Conservation (phyloP, 2,329 filamentous ascomycete species). For the Penicillium sp. region DNA sequence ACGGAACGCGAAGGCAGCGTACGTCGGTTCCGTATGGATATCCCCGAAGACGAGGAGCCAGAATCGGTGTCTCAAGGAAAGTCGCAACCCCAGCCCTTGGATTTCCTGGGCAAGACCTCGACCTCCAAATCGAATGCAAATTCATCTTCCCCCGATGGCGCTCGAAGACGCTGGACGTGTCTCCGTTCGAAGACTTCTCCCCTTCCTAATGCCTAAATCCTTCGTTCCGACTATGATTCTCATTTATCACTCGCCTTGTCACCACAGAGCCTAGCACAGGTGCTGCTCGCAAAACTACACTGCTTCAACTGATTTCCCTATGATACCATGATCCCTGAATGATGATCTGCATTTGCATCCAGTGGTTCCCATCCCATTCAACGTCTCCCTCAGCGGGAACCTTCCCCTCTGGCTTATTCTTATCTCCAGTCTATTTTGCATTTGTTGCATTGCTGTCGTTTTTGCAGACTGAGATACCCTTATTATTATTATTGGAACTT, state of each 20-base stretch:
- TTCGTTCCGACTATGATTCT: neutral
- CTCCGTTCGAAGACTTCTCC: slow-evolving; percentile 14
- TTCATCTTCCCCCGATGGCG: neutral
- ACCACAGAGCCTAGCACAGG: slow-evolving; percentile 3
- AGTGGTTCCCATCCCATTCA: neutral
- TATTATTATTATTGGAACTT: neutral
- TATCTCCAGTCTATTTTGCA: neutral
- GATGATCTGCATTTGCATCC: slow-evolving; percentile 8
- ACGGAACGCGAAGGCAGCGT: slow-evolving; percentile 45
- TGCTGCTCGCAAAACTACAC: neutral
- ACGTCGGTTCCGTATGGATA: slow-evolving; percentile 45
- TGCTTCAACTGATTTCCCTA: neutral
- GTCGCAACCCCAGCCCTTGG: slow-evolving; percentile 8
- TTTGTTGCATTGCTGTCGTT: neutral
- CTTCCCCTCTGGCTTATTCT: neutral
- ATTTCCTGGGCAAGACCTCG: neutral
- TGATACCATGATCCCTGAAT: slow-evolving; percentile 8
- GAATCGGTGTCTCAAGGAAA: neutral
- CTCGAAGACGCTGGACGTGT: slow-evolving; percentile 15
- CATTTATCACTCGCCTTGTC: neutral
- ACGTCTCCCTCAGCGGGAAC: neutral
- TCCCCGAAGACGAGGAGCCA: slow-evolving; percentile 34
- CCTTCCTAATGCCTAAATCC: neutral
- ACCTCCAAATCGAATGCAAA: neutral
- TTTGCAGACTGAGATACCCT: slow-evolving; percentile 9